Base-by-base conservation (phyloP, 306 rosid genomes). In the Cicer judaicum region DNA sequence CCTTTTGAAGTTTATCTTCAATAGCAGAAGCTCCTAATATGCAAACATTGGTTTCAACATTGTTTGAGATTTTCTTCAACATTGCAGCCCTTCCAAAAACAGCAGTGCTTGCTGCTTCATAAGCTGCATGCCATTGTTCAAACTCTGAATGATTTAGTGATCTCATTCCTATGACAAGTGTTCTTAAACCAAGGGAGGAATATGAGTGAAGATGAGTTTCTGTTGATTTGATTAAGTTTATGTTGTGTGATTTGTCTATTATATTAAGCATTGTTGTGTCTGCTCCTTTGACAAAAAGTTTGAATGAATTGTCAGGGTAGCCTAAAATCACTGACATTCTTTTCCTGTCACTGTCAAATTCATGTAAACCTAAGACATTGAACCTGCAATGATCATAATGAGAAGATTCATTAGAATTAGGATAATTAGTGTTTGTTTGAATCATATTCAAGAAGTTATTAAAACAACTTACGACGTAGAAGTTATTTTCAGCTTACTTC, bases 321-420 rank as follows among this genome's bases (percentile, higher is more conserved):
- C 92, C 99, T 72, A 94, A 59, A 82, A 94, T 92, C 8, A 94
- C 99, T 1, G 99, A 94, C 99, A 94, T 94, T 71, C 97, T 86
- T 88, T 94, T 94, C 76, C 99, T 81, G 53, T 94, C 99, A 68
- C 99, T 94, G 74, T 94, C 99, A 13, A 94, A 94, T 83, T 92
- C 99, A 48, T 94, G 99, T 87, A 94, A 24, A 68, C 99, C 99
- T 85, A 94, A 81, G 67, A 94, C 97, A 75, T 79, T 88, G 87
- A 88, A 90, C 92, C 99, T 94, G 96, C 84, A 79, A 73, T 72
- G 63, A 70, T 75, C 87, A 68, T 68, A 47, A 82, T 40, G n/a
- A 11, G 59, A 68, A 68, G 36, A 61, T 64, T 79, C 73, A 85
- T 83, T 70, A 79, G 66, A 57, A 73, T 62, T 11, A 40, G 78